These are phyloP conservation scores for Pochonia chlamydosporia DNA, from an alignment of 2,329 filamentous ascomycete genomes.

Conservation along the genomic window DNA sequence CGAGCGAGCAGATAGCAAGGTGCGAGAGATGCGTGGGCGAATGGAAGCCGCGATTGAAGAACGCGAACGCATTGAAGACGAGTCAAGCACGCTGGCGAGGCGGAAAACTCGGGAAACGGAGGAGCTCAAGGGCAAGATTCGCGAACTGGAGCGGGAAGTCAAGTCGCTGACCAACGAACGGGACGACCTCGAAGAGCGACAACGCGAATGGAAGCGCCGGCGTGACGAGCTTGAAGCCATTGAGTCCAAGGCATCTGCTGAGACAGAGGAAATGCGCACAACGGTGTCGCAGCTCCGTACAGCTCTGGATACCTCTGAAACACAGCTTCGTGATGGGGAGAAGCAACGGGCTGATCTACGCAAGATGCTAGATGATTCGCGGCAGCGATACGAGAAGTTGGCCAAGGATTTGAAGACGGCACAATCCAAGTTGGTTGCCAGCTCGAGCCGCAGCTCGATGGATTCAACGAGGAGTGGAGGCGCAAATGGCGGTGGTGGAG, in stretches of 20 bases:
- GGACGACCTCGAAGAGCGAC: conserved; percentile 68
- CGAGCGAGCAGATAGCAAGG: conserved; percentile 70
- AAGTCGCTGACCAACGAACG: conserved; percentile 67
- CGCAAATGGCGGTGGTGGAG: conserved; percentile 16
- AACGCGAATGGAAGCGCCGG: conserved; percentile 68
- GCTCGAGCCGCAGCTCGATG: conserved; percentile 37
- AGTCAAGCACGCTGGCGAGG: conserved; percentile 71
- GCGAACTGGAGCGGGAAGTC: conserved; percentile 75
- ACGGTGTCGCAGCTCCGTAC: conserved; percentile 74
- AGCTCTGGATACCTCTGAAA: conserved; percentile 81
- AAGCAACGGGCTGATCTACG: conserved; percentile 73
- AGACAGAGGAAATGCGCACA: conserved; percentile 67
- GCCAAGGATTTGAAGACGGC: conserved; percentile 57
- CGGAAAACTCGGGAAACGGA: conserved; percentile 78
- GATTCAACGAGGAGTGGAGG: conserved; percentile 30
- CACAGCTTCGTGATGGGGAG: conserved; percentile 75
- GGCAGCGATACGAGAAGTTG: conserved; percentile 71
- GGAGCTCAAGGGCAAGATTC: conserved; percentile 71
- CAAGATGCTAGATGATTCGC: conserved; percentile 71
- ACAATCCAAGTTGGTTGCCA: conserved; percentile 40
- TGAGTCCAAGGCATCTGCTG: conserved; percentile 62
- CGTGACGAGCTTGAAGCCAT: conserved; percentile 71
- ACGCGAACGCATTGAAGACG: conserved; percentile 86
- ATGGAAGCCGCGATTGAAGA: conserved; percentile 93
- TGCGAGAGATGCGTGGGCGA: conserved; percentile 81